Conservation (phyloP, 2,329 filamentous ascomycete species). For the Pseudocercospora cruenta region DNA sequence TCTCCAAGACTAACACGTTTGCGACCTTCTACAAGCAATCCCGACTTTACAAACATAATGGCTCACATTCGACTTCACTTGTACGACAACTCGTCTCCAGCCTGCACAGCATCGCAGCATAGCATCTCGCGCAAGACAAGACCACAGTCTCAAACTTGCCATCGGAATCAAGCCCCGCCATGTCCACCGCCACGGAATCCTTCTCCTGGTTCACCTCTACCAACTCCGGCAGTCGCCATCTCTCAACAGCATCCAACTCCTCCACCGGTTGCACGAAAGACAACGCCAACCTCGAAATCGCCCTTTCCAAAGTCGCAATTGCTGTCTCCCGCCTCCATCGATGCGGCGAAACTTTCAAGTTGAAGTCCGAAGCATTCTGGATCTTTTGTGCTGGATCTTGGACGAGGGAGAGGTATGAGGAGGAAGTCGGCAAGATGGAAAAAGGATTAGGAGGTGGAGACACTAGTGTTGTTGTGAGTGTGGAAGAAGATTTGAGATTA, state of each 20-base stretch:
- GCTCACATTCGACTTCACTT: not conserved
- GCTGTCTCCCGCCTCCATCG: slow-evolving; percentile 24
- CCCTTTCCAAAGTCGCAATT: slow-evolving; percentile 18
- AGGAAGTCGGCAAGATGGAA: no score
- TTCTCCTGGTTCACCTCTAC: not conserved
- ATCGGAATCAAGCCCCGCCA: not conserved
- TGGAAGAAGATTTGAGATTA: slow-evolving; percentile 19
- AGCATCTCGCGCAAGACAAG: not conserved
- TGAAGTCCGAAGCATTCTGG: slow-evolving; percentile 23
- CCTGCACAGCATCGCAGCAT: not conserved
- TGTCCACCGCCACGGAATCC: not conserved
- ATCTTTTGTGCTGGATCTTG: slow-evolving; percentile 25
- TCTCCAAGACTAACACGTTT: not conserved
- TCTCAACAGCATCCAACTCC: not conserved
- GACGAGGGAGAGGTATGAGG: slow-evolving; percentile 16
- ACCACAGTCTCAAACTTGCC: not conserved
- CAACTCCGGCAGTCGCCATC: not conserved
- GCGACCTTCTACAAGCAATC: not conserved
- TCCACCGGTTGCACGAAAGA: not conserved
- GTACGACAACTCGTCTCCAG: not conserved
- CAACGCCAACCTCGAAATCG: slow-evolving; percentile 11
- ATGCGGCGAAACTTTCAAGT: slow-evolving; percentile 14
- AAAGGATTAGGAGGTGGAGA: no score
- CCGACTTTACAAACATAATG: not conserved
- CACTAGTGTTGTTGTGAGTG: not conserved